Conservation (phyloP, 352 stramenopile species). For the Pythium plurisporium region DNA sequence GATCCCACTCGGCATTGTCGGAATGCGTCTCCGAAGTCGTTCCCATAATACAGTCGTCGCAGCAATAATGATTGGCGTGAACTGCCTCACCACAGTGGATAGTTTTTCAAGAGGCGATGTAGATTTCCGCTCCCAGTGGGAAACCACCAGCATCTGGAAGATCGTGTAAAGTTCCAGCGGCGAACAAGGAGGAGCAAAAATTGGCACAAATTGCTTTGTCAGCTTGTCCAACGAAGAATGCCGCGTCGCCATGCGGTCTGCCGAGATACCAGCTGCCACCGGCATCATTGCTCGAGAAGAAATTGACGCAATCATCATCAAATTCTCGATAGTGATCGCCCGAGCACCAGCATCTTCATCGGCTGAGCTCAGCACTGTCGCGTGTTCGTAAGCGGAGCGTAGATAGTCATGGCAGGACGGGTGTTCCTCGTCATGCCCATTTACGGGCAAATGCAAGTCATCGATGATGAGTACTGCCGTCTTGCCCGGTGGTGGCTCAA, state of each 20-base stretch:
- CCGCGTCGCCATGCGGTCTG: not conserved
- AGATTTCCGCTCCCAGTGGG: constrained; percentile 17
- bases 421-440: constrained; percentile 15
- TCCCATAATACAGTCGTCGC: constrained; percentile 54
- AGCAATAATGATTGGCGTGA: constrained; percentile 15
- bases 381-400: constrained; percentile 19
- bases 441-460: constrained; percentile 31
- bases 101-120: constrained; percentile 14
- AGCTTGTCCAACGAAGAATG: constrained; percentile 23
- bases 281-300: not conserved
- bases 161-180: constrained; percentile 19
- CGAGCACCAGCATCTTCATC: not conserved
- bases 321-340: constrained; percentile 19
- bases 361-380: constrained; percentile 9
- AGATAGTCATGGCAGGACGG: constrained; percentile 24
- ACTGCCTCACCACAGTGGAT: constrained; percentile 1
- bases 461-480: constrained; percentile 30
- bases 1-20: not conserved
- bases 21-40: constrained; percentile 20
- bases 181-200: constrained; percentile 16
- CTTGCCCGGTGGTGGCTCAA: constrained; percentile 34
- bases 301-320: constrained; percentile 33
- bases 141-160: constrained; percentile 15
- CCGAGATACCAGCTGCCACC: not conserved
- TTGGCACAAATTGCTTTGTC: constrained; percentile 19